Conservation (phyloP, 2,329 filamentous ascomycete genomes). For the Dothideomycetidae sp. region DNA sequence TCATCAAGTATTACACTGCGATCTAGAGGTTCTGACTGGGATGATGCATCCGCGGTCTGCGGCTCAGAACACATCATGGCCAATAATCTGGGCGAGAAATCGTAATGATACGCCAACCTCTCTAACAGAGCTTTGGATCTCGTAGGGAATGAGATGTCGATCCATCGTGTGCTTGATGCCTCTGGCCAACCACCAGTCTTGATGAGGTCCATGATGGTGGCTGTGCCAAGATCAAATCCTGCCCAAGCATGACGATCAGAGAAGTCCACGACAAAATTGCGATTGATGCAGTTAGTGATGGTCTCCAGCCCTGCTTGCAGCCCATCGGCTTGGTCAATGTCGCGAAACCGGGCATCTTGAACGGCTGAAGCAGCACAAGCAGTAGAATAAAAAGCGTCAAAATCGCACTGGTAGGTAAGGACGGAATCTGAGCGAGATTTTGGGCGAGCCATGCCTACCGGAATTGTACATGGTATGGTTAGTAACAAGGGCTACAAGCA, state of each 20-base stretch:
- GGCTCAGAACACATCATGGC: conserved; percentile 50
- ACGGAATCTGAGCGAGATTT: conserved; percentile 2
- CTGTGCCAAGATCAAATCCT: conserved; percentile 38
- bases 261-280: conserved; percentile 54
- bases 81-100: conserved; percentile 52
- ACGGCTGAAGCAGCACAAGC: conserved; percentile 11
- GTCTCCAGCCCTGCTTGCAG: conserved; percentile 32
- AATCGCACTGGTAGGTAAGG: background rate
- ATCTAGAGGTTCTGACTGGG: background rate
- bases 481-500: conserved; percentile 3
- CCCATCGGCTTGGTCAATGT: conserved; percentile 39
- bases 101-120: conserved; percentile 47
- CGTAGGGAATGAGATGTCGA: conserved; percentile 59
- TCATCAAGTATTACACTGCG: background rate
- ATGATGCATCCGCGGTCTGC: conserved; percentile 11
- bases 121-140: conserved; percentile 42
- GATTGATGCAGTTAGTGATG: conserved; percentile 29
- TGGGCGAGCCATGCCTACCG: conserved; percentile 6
- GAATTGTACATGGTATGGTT: background rate
- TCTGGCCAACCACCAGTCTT: conserved; percentile 28
- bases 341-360: conserved; percentile 26
- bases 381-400: conserved; percentile 1
- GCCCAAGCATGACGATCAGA: conserved; percentile 41
- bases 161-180: conserved; percentile 51
- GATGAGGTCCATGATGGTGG: conserved; percentile 30